Conservation (phyloP, 2,329 filamentous ascomycete genomes). For the Microcyclosporella mali region DNA sequence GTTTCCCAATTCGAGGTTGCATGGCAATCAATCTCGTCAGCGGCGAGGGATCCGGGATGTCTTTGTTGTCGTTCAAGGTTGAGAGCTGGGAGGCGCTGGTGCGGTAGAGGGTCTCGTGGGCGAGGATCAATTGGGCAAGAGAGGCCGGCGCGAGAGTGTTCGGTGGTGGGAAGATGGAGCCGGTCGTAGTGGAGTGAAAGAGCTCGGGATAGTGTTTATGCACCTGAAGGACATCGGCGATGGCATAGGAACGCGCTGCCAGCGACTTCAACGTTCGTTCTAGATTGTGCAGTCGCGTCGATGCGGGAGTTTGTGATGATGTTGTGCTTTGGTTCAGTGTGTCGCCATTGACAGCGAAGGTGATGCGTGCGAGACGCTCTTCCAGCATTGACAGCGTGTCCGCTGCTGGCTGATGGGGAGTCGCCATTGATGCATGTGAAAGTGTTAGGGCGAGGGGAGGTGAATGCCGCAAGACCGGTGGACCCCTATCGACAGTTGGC, state of each 20-base stretch:
- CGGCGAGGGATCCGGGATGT: conserved; percentile 37
- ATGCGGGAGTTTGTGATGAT: conserved; percentile 13
- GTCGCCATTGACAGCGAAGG: conserved; percentile 38
- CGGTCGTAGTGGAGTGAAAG: conserved; percentile 21
- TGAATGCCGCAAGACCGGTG: background rate
- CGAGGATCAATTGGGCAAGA: conserved; percentile 37
- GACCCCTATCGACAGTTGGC: no score
- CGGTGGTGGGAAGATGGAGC: conserved; percentile 15
- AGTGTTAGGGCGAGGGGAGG: conserved; percentile 16
- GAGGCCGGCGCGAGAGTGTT: conserved; percentile 20
- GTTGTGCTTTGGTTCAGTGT: background rate
- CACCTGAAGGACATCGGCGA: conserved; percentile 37
- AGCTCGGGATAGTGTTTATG: conserved; percentile 38
- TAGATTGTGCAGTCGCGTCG: conserved; percentile 22
- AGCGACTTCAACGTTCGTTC: conserved; percentile 33
- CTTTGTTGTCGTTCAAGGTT: conserved; percentile 38
- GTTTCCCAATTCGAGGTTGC: conserved; percentile 55
- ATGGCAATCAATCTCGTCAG: conserved; percentile 53
- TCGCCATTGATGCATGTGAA: conserved; percentile 5
- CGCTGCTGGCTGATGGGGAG: conserved; percentile 10
- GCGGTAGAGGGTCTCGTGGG: conserved; percentile 39
- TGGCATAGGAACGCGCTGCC: conserved; percentile 34
- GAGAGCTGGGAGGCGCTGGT: conserved; percentile 40
- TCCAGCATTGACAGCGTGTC: conserved; percentile 40
- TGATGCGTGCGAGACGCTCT: conserved; percentile 39